Percentiles rank a stretch among this genome's conserved stretches.
These are phyloP conservation scores for Phellopilus nigrolimitatus DNA, from an alignment of 1,284 basidiomycete species.

Conservation along the genomic window DNA sequence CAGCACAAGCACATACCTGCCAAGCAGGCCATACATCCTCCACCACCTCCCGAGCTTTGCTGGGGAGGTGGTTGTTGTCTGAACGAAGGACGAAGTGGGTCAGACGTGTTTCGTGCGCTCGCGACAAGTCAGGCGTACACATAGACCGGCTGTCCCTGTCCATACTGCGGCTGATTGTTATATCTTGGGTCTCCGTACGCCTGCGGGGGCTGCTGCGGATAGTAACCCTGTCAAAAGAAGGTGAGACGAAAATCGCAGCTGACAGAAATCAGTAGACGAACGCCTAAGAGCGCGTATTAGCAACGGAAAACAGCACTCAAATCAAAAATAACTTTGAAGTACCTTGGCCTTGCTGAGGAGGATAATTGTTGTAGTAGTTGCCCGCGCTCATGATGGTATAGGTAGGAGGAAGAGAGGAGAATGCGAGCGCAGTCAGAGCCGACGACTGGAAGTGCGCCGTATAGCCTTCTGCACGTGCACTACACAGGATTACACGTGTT, in stretches of 20 bases:
- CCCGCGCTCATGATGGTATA: constrained; percentile 62
- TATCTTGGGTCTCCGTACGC: constrained; percentile 47
- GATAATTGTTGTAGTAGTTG: constrained; percentile 69
- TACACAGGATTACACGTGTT: too few species aligned
- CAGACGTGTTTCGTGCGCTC: constrained; percentile 20
- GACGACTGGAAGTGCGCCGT: too few species aligned
- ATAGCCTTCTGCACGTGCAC: too few species aligned
- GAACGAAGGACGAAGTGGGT: constrained; percentile 1
- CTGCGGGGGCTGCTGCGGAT: constrained; percentile 72
- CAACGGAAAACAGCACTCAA: not conserved
- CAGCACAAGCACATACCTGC: constrained; percentile 71
- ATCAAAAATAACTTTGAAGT: constrained; percentile 21
- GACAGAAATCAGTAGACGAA: not conserved
- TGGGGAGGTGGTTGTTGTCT: constrained; percentile 56
- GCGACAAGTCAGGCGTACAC: constrained; percentile 57
- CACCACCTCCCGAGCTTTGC: constrained; percentile 36
- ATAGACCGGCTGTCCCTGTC: constrained; percentile 54
- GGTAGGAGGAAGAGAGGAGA: constrained; percentile 23
- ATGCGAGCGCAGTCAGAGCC: constrained; percentile 1
- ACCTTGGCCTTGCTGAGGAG: constrained; percentile 71
- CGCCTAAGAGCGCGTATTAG: not conserved
- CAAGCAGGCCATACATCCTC: constrained; percentile 63
- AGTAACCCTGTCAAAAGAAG: constrained; percentile 45
- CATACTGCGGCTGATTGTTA: not conserved
- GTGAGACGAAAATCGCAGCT: not conserved